Evolutionary conservation across 1,284 basidiomycete genomes (phyloP).

Genomic region (Rhodotorula sp.): DNA sequence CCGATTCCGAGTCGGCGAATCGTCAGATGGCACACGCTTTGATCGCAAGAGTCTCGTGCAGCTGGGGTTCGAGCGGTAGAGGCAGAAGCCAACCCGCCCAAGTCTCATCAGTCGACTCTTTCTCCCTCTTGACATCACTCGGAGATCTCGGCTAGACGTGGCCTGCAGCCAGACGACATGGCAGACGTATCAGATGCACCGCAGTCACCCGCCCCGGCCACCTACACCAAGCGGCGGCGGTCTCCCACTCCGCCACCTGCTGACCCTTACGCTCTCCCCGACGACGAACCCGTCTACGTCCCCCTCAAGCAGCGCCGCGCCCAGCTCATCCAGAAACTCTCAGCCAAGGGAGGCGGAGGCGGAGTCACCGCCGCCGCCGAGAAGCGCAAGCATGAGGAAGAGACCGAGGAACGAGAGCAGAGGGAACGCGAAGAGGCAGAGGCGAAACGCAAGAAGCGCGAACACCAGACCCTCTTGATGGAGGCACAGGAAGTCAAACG

Average conservation of each 20-base stretch:
- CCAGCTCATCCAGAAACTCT: constrained; percentile 71
- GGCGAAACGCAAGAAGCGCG: constrained; percentile 68
- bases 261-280: constrained; percentile 22
- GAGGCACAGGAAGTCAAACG: constrained; percentile 91
- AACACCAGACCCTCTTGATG: constrained; percentile 74
- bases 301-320: constrained; percentile 81
- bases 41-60: not conserved
- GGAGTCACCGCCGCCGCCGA: constrained; percentile 44
- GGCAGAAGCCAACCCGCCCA: no score
- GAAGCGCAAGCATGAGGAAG: constrained; percentile 61
- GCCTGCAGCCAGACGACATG: constrained; percentile 3
- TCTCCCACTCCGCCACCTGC: constrained; percentile 23
- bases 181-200: not conserved
- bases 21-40: no score
- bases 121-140: not conserved
- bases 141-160: no score
- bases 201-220: not conserved
- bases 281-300: constrained; percentile 59
- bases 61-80: no score
- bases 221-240: constrained; percentile 23
- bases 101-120: not conserved
- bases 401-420: constrained; percentile 43
- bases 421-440: constrained; percentile 58
- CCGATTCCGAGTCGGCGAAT: no score
- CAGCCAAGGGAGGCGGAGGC: constrained; percentile 50